Evolutionary conservation across 202 grass and related monocot species (phyloP).

Genomic region (Schoenoplectus tabernaemontani): DNA sequence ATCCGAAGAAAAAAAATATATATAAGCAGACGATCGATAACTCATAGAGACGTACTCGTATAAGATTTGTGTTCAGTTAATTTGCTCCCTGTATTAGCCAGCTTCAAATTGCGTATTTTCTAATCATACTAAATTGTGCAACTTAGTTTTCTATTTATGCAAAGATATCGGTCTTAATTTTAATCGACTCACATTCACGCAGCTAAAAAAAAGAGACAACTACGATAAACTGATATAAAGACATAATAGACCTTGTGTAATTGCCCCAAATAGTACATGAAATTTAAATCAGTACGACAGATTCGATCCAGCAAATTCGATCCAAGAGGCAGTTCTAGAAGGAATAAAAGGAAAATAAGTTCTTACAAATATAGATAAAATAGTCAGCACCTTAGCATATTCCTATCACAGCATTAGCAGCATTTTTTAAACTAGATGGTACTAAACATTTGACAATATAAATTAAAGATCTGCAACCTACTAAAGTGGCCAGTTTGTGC

Average conservation of each 20-base stretch:
- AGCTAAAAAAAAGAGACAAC: neutral
- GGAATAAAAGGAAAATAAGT: neutral
- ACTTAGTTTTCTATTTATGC: too few species aligned
- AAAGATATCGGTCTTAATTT: neutral
- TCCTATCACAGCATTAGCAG: neutral
- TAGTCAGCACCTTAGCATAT: neutral
- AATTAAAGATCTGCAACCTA: neutral
- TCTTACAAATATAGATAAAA: neutral
- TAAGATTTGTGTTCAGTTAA: neutral
- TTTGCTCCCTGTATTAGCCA: too few species aligned
- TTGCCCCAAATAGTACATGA: neutral
- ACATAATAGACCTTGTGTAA: neutral
- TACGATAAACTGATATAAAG: neutral
- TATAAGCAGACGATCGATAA: too few species aligned
- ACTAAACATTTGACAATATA: neutral
- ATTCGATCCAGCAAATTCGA: neutral
- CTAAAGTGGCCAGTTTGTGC: constrained; percentile 74
- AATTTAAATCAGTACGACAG: neutral
- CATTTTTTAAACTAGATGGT: neutral
- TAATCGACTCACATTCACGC: neutral
- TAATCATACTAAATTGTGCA: too few species aligned
- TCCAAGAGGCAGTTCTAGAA: neutral
- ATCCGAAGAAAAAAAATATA: too few species aligned
- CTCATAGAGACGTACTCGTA: too few species aligned
- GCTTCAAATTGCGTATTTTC: too few species aligned